These are phyloP conservation scores for Xanthoceras sorbifolium DNA, from an alignment of 345 rosid species.

Conservation along the genomic window DNA sequence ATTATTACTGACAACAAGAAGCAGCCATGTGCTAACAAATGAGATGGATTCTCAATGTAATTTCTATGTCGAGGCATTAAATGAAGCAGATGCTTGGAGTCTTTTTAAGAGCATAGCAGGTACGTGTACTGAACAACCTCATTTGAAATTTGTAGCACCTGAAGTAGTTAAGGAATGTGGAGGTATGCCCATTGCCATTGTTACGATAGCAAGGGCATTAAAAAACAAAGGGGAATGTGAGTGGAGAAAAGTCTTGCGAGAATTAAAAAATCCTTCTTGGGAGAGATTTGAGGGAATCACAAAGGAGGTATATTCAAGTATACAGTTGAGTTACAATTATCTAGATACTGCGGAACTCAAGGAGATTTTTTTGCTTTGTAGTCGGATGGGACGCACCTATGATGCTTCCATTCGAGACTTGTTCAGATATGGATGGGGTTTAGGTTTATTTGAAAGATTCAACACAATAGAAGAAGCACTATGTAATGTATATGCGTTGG, in stretches of 20 bases:
- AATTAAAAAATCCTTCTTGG: neutral
- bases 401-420: neutral
- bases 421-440: conserved; percentile 19
- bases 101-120: no score
- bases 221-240: no score
- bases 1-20: conserved; percentile 5
- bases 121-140: no score
- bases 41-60: neutral
- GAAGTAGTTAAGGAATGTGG: neutral
- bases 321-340: neutral
- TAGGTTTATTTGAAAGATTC: conserved; percentile 5
- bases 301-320: neutral
- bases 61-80: no score
- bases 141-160: no score
- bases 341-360: neutral
- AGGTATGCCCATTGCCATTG: conserved; percentile 11
- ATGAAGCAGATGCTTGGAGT: no score
- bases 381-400: neutral
- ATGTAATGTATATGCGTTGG: neutral
- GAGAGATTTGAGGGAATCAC: neutral
- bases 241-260: no score
- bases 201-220: no score
- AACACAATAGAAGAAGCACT: conserved; percentile 15
- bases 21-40: neutral
- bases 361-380: conserved; percentile 13